These are phyloP conservation scores for Onygena corvina DNA, from an alignment of 2,329 filamentous ascomycete genomes.

Conservation along the genomic window DNA sequence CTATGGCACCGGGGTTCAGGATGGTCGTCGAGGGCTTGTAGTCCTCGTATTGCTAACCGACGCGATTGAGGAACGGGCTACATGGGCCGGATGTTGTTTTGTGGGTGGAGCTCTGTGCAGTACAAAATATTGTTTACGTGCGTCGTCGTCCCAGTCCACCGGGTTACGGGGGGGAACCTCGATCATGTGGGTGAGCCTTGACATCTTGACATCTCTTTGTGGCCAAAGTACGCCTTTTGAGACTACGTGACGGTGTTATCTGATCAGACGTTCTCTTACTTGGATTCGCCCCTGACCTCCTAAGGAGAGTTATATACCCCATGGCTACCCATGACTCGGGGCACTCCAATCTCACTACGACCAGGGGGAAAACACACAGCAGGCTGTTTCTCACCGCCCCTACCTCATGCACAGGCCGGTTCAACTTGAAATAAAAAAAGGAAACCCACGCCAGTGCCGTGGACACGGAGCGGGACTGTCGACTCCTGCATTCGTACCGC, in stretches of 20 bases:
- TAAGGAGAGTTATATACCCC: no score
- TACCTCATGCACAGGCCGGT: neutral
- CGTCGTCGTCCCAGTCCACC: neutral
- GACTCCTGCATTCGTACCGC: neutral
- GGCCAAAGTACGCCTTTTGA: no score
- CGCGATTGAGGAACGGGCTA: neutral
- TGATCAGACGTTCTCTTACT: no score
- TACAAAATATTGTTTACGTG: neutral
- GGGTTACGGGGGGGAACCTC: neutral
- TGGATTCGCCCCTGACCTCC: no score
- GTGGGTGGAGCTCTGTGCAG: neutral
- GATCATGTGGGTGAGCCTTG: neutral
- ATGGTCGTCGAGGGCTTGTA: neutral
- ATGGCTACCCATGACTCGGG: no score
- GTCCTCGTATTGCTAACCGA: neutral
- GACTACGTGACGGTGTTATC: no score
- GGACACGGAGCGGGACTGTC: conserved; percentile 1
- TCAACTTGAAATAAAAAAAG: conserved; percentile 2
- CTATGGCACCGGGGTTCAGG: neutral
- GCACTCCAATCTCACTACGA: neutral
- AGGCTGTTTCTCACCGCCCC: conserved; percentile 4
- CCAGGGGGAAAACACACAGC: neutral
- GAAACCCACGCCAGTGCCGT: neutral
- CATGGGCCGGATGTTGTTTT: neutral
- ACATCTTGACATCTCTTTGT: no score